Evolutionary conservation across 495 filamentous ascomycete species (phyloP), one percentile per base, ranked within the genome.

Genomic region (Pseudevernia furfuracea): DNA sequence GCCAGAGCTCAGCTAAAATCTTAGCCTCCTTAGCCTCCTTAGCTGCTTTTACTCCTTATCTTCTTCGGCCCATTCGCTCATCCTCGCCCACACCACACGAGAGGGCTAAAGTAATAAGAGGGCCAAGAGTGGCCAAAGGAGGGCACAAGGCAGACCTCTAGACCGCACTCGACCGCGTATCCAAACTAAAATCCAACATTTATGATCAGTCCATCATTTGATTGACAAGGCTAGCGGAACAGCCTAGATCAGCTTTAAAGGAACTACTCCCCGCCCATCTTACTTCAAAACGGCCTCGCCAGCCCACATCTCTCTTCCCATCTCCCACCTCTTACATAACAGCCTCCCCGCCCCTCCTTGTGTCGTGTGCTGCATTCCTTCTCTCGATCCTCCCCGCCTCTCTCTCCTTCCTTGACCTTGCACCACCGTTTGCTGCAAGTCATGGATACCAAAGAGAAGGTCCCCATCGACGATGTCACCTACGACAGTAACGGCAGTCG

Each of bases 401-500:
- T 43, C 41, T 25, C n/a, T 32, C 28, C 48, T 25, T 9, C 32
- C 38, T 43, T 28, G 21, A 49, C 37, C 12, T 56, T 5, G 3
- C n/a, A 56, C 28, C n/a, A 8, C 12, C n/a, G 9, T 8, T 19
- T 36, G 23, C 28, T 4, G 3, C 3, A 36, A 30, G 32, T 28
- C 49, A 58, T 58, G 61, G 61, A 62, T 44, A 38, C 32, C 30
- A 64, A 60, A 38, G 65, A 64, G 34, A 63, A 67, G 65, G 49
- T 36, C 3, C 36, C 43, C 23, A 30, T 59, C 39, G 62, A 68
- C 32, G 63, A 59, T 34, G 63, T 67, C 30, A 61, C 52, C 37
- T 68, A 68, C 57, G 63, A 68, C 8, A 68, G 67, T 38, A 66
- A 64, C 34, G 62, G 62, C 58, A 63, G 59, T 37, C 41, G 44